Evolutionary conservation across 2,329 filamentous ascomycete species (phyloP), one percentile per base, ranked within the genome.

Genomic region (Aspergillus sp.): DNA sequence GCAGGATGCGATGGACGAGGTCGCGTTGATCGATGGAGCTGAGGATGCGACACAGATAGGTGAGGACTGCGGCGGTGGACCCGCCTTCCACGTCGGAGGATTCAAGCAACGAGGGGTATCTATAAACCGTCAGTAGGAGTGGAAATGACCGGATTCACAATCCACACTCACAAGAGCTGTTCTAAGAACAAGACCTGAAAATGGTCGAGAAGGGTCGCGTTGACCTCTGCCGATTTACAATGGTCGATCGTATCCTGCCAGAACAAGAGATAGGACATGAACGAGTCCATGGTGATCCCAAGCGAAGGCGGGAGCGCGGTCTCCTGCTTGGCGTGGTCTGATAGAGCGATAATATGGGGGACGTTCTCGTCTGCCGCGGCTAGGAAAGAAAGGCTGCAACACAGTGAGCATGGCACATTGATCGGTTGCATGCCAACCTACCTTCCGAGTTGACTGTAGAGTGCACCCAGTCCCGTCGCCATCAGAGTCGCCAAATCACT

Each of bases 211-310:
- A 99, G 78, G 1, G 92, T 97, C 60, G 90, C 90, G 69, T 93
- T 94, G 61, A 99, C 91, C 67, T 97, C 93, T 1, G 86, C 80
- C 3, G 93, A 97, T 64, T 87, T 86, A 75, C 94, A 99, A 72
- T 97, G 93, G 69, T 97, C 94, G 55, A 99, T 78, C 31, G 97
- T 92, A 70, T 99, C 94, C 74, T 99, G 94, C 94, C 94, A 99
- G 68, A 99, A 99, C 5, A 95, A 79, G 45, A 99, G 81, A 67
- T 97, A 95, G 0, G 94, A 96, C 40, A 99, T 80, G 65, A 99
- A 99, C 0, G 92, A 96, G 50, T 93, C 87, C 65, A 97, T 83
- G 63, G 97, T 90, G n/a, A 85, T 82, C 64, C 90, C 88, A 57
- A 95, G 91, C 54, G 91, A 87, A 86, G 68, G 88, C 87, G 45